These are phyloP conservation scores for Mortierella claussenii DNA, from an alignment of 192 early-diverging fungal species.

Conservation along the genomic window DNA sequence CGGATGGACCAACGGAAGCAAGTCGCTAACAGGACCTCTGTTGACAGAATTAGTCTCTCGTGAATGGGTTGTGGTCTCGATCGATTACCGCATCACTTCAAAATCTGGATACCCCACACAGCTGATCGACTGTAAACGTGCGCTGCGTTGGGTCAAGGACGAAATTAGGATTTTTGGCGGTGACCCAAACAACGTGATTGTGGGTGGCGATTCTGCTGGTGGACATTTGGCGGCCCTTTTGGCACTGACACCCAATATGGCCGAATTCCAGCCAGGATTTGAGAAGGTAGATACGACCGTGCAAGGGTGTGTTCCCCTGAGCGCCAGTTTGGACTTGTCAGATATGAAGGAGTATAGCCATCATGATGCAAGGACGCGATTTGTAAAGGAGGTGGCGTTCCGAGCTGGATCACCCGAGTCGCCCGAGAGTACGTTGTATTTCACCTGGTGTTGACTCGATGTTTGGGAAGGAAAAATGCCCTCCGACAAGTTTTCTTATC, in stretches of 20 bases:
- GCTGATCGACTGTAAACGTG: slow-evolving; percentile 73
- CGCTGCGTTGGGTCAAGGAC: slow-evolving; percentile 73
- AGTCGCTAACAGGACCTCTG: slow-evolving; percentile 57
- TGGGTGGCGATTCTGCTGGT: slow-evolving; percentile 62
- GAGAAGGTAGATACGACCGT: slow-evolving; percentile 67
- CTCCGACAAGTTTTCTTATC: no score
- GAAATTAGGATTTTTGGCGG: slow-evolving; percentile 70
- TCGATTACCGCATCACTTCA: slow-evolving; percentile 66
- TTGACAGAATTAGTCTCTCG: slow-evolving; percentile 34
- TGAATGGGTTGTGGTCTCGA: slow-evolving; percentile 67
- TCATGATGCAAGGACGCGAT: slow-evolving; percentile 52
- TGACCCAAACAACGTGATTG: slow-evolving; percentile 67
- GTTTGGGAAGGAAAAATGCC: no score
- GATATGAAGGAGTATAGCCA: slow-evolving; percentile 52
- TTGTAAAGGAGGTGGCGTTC: slow-evolving; percentile 53
- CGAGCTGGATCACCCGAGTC: slow-evolving; percentile 37
- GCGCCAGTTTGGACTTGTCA: slow-evolving; percentile 57
- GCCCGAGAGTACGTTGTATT: slow-evolving; percentile 23
- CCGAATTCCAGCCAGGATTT: slow-evolving; percentile 64
- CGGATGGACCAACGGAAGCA: slow-evolving; percentile 66
- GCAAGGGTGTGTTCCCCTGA: slow-evolving; percentile 63
- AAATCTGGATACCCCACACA: slow-evolving; percentile 64
- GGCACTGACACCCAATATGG: slow-evolving; percentile 63
- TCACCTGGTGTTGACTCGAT: no score
- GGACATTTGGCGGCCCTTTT: slow-evolving; percentile 66